These are phyloP conservation scores for Exophiala sp. DNA, from an alignment of 2,329 filamentous ascomycete genomes.

Conservation along the genomic window DNA sequence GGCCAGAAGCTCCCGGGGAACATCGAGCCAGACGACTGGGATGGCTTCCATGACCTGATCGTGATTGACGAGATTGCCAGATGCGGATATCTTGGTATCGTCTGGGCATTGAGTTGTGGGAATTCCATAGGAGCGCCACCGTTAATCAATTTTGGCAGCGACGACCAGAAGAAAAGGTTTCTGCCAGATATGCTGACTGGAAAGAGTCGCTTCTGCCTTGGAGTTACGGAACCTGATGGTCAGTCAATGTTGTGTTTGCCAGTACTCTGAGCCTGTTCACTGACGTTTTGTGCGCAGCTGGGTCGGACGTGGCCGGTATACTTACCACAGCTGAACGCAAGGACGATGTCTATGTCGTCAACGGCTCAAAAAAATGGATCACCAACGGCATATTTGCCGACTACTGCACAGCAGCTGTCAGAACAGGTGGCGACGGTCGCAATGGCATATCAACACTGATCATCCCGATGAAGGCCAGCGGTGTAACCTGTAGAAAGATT, in stretches of 20 bases:
- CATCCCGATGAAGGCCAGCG: conserved; percentile 80
- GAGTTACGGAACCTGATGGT: conserved; percentile 49
- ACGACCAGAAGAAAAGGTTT: conserved; percentile 43
- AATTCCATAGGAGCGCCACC: conserved; percentile 35
- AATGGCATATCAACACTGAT: conserved; percentile 95
- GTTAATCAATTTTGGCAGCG: conserved; percentile 32
- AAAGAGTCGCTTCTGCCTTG: conserved; percentile 58
- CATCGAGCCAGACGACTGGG: conserved; percentile 34
- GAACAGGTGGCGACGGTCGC: conserved; percentile 68
- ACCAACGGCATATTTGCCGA: conserved; percentile 97
- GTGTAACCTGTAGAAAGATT: conserved; percentile 95
- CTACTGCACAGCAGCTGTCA: conserved; percentile 88
- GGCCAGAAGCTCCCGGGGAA: conserved; percentile 30
- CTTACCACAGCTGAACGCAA: conserved; percentile 56
- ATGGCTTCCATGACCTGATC: conserved; percentile 39
- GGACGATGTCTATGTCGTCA: conserved; percentile 58
- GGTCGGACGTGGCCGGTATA: conserved; percentile 63
- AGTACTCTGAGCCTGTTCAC: background rate
- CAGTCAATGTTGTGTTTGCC: background rate
- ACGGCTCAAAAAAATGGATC: conserved; percentile 98
- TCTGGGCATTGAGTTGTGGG: conserved; percentile 34
- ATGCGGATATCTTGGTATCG: conserved; percentile 33
- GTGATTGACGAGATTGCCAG: conserved; percentile 39
- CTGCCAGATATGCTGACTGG: conserved; percentile 56
- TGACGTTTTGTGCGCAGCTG: conserved; percentile 35